Evolutionary conservation across 805 yeast genomes (phyloP), one percentile per base, ranked within the genome.

Genomic region (Lachancea sp.): DNA sequence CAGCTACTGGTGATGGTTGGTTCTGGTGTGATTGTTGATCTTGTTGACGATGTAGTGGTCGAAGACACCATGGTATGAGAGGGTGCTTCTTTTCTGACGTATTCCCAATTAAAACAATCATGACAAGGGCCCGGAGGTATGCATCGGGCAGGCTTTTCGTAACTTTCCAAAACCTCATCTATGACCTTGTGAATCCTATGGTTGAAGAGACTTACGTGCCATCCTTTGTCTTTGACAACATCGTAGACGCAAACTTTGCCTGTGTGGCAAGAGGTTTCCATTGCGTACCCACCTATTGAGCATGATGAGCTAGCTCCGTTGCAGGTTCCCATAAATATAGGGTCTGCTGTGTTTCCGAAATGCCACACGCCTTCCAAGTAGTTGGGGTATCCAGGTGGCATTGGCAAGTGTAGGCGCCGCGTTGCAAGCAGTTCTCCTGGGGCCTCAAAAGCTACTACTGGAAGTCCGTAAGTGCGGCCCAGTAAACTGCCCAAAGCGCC

Each of bases 341-440:
- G 99, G 62, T 93, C 99, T 0, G 96, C 98, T 1, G 93, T 93
- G 62, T 93, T 91, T 2, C 99, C 99, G 59, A 93, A 69, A 61
- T 93, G 97, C 95, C 95, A 93, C 9, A 93, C 77, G 51, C 86
- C 82, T 56, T 90, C 97, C 66, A 78, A 68, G 55, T 81, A 77
- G 7, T 70, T 66, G 0, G 96, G 90, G 12, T 86, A 61, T 1
- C 96, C 96, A 0, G 99, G 99, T 1, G 98, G 95, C 68, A 77
- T 75, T 0, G 99, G 99, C 41, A 93, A 72, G 66, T 90, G 97
- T 38, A 93, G 70, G 53, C 99, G 74, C 54, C 74, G 74, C 0
- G 93, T 77, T 1, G 99, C 93, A 46, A 93, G 67, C 59, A 78
- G 66, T 54, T 93, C 99, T 3, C 96, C 96, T 0, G 97, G 97